Base-by-base conservation (phyloP, 2,329 filamentous ascomycete species). In the Microsporum ferrugineum region DNA sequence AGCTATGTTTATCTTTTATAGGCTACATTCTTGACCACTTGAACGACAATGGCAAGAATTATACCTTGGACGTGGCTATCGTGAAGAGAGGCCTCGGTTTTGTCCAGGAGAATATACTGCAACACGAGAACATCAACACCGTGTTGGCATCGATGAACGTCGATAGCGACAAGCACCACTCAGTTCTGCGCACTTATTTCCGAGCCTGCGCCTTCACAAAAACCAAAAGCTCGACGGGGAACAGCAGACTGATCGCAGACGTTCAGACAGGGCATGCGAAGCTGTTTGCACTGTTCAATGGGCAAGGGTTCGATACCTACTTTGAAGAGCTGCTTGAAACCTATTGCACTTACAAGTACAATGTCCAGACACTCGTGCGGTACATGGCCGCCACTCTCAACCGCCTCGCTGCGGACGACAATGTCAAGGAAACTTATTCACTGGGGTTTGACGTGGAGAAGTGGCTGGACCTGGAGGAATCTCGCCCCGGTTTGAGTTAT, bases 231-330 rank as follows among this genome's bases (percentile, higher is more conserved):
- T 39, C 38, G 10, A 8, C 38, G 3, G 38, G 38, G 38, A 39
- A 39, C 14, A 39, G 38, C 38, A 39, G 14, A 39, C 38, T 39
- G 2, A 39, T 39, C 10, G 14, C 14, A 14, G 38, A 39, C 10
- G 38, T 39, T 14, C 38, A 39, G 38, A 14, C 10, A 65, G 87
- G 84, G 64, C 85, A 86, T 61, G 91, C 91, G 60, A 87, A 84
- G 68, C 84, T 99, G 63, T 99, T 96, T 79, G 91, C 87, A 66
- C 91, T 99, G 64, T 96, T 96, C 67, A 95, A 95, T 63, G 94
- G 94, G 5, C 94, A 99, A 75, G 94, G 94, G 68, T 97, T 99
- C 65, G 92, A 99, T 76, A 94, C 99, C 77, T 99, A 99, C 77
- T 99, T 99, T 70, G 92, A 99, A 67, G 94, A 99, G 79, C 83